Base-by-base conservation (phyloP, 768 basidiomycete genomes). In the Tephrocybe sp. region DNA sequence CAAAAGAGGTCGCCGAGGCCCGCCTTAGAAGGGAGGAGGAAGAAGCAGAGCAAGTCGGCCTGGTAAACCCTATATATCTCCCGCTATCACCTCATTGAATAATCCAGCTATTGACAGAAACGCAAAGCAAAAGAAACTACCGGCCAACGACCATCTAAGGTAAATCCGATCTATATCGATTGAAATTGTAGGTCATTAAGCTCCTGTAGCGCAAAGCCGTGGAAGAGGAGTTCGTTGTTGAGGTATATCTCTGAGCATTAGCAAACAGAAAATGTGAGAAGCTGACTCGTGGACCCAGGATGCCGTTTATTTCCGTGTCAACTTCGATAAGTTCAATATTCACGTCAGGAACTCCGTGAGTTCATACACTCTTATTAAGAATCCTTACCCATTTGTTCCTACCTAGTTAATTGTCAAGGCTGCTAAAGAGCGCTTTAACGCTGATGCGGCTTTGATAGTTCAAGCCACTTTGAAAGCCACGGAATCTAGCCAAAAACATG, bases 301-400 rank as follows among this genome's bases (percentile, higher is more conserved):
- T 14, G 73, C 73, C 2, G 79, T 91, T 31, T 84, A 85, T 67
- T 89, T 97, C 63, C 82, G 90, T 42, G 79, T 98, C 42, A 98
- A 98, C 70, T 89, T 85, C 63, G 87, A 93, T 58, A 87, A 82
- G 60, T 96, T 94, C 68, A 84, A 88, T 57, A 74, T 92, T 30
- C 85, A 91, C 59, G 82, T 97, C 46, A 86, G 96, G 38, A 96
- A 97, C 69, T 76, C 85, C 62, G 92, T 92, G 58, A 7, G 82
- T 59, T 40, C 30, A n/a, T 48, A 34, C 53, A 12, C 20, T 14
- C 40, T 32, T 26, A 14, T 22, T 22, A 16, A n/a, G n/a, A 36
- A 36, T 36, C 5, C 14, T 35, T 13, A 26, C 40, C 13, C 57
- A 52, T 58, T 60, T 41, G 49, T 48, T 13, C 22, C 33, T 39